Evolutionary conservation across 805 yeast genomes (phyloP).

Genomic region (Sungouiella blattae): DNA sequence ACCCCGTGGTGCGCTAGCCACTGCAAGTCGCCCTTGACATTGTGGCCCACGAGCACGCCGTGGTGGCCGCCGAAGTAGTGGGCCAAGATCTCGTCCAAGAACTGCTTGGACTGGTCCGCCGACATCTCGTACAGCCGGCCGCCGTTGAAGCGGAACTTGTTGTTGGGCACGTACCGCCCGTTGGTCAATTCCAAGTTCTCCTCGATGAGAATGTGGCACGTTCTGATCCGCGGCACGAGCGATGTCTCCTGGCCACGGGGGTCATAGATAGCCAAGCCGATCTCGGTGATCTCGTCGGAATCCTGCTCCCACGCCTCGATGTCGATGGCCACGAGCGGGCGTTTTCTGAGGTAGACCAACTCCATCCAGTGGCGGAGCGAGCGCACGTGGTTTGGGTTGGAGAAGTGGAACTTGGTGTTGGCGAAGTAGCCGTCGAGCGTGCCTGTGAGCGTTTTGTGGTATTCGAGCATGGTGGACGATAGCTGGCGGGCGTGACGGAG

Average conservation of each 20-base stretch:
- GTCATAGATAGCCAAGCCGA: slow-evolving; percentile 24
- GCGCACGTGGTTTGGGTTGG: slow-evolving; percentile 5
- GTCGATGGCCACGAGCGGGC: slow-evolving; percentile 24
- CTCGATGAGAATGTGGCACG: slow-evolving; percentile 19
- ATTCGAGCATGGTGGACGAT: too few species aligned
- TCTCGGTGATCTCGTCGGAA: slow-evolving; percentile 18
- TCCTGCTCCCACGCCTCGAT: slow-evolving; percentile 24
- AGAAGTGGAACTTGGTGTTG: slow-evolving; percentile 7
- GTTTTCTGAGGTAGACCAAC: slow-evolving; percentile 17
- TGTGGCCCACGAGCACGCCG: slow-evolving; percentile 20
- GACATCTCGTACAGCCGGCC: slow-evolving; percentile 18
- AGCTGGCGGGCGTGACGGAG: too few species aligned
- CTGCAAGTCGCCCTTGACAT: slow-evolving; percentile 13
- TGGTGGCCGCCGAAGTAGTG: slow-evolving; percentile 14
- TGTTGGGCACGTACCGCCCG: slow-evolving; percentile 20
- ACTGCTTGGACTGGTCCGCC: slow-evolving; percentile 6
- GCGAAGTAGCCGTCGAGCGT: slow-evolving; percentile 10
- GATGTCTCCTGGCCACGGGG: slow-evolving; percentile 15
- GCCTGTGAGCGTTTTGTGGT: background rate
- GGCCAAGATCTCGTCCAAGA: slow-evolving; percentile 9
- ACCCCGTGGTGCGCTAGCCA: slow-evolving; percentile 14
- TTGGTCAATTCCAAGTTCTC: slow-evolving; percentile 16
- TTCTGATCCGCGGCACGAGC: slow-evolving; percentile 15
- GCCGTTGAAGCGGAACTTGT: slow-evolving; percentile 19
- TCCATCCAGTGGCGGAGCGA: slow-evolving; percentile 15